phyloP scores from a whole-genome alignment of 192 early-diverging fungal genomes.

The Backusella sp. region DNA sequence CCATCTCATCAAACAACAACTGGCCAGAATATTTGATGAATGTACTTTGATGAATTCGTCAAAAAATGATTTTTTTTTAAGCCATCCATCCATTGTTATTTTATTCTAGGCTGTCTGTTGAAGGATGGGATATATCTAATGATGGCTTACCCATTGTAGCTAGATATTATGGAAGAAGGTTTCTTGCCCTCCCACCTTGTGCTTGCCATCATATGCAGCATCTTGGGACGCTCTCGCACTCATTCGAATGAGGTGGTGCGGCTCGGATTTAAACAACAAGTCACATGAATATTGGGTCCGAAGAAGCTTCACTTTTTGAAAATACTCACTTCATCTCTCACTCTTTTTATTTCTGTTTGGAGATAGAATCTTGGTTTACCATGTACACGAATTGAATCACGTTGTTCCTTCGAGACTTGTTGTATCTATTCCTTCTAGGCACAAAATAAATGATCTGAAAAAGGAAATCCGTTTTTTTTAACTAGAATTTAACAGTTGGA shows the following conservation, averaged over 20 bases:
- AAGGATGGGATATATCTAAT: background rate
- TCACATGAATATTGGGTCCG: background rate
- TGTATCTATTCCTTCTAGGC: background rate
- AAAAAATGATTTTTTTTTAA: conserved; percentile 1
- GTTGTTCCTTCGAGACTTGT: no score
- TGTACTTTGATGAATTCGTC: background rate
- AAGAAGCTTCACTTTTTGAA: background rate
- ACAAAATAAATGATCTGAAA: background rate
- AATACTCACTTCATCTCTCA: no score
- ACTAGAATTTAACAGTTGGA: no score
- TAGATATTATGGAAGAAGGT: conserved; percentile 23
- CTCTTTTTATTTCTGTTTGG: background rate
- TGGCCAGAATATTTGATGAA: background rate
- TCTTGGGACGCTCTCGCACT: background rate
- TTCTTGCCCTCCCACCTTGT: background rate
- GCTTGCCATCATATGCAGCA: background rate
- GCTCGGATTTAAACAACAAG: background rate
- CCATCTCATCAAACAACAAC: background rate
- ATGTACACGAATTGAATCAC: background rate
- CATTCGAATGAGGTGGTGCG: background rate
- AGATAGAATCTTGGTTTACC: background rate
- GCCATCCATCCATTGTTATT: conserved; percentile 8
- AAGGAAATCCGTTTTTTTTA: background rate
- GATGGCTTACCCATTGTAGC: conserved; percentile 18
- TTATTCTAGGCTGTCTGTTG: conserved; percentile 2